Evolutionary conservation across 2,329 filamentous ascomycete genomes (phyloP).

Genomic region (Pseudocercospora musae): DNA sequence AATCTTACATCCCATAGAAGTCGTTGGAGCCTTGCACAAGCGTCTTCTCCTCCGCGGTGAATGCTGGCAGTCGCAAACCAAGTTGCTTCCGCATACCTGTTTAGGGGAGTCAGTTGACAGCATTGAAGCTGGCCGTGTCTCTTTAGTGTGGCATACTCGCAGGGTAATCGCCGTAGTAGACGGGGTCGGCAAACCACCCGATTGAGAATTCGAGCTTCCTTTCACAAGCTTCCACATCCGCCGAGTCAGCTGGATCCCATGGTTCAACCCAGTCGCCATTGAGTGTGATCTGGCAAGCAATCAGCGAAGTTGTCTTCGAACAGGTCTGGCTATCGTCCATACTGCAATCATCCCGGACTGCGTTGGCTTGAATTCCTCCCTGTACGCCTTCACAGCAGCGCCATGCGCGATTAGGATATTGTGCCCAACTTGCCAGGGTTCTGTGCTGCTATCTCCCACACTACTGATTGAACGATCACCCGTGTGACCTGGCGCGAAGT

Average conservation of each 20-base stretch:
- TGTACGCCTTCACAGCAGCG: conserved; percentile 75
- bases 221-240: conserved; percentile 70
- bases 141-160: conserved; percentile 49
- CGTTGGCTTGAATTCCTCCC: conserved; percentile 73
- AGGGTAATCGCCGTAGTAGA: conserved; percentile 81
- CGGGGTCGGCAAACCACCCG: conserved; percentile 82
- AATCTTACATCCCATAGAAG: conserved; percentile 73
- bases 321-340: neutral
- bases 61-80: conserved; percentile 70
- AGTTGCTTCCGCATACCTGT: conserved; percentile 70
- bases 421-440: conserved; percentile 81
- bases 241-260: conserved; percentile 73
- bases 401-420: conserved; percentile 77
- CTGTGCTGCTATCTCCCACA: conserved; percentile 69
- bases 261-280: conserved; percentile 72
- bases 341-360: conserved; percentile 70
- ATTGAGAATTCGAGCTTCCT: conserved; percentile 86
- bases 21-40: conserved; percentile 85
- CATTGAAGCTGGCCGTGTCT: neutral
- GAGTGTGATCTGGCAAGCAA: conserved; percentile 60
- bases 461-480: conserved; percentile 69
- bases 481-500: conserved; percentile 78
- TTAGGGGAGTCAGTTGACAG: conserved; percentile 6
- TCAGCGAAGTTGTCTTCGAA: neutral
- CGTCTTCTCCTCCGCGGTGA: conserved; percentile 67